Percentiles rank a stretch among this genome's conserved stretches.
phyloP scores from a whole-genome alignment of 768 basidiomycete genomes.

The Lyophyllum decastes region DNA sequence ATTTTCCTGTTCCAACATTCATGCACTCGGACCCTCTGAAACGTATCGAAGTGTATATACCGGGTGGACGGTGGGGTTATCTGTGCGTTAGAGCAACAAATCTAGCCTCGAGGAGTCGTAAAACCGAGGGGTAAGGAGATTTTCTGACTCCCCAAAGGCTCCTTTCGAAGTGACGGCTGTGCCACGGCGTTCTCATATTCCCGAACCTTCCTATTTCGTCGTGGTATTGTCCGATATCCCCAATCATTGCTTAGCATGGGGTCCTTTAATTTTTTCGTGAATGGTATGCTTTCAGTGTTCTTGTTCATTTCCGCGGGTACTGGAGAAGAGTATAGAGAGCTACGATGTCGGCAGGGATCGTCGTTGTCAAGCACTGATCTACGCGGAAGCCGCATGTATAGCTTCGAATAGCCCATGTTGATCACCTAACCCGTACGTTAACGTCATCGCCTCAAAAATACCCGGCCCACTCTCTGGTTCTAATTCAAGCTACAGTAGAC shows the following conservation, averaged over 20 bases:
- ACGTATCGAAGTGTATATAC: too few species aligned
- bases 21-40: too few species aligned
- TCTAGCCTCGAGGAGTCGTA: too few species aligned
- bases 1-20: too few species aligned
- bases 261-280: background rate
- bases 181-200: background rate
- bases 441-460: constrained; percentile 68
- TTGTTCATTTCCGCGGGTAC: background rate
- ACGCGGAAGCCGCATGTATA: constrained; percentile 40
- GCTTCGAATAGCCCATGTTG: constrained; percentile 69
- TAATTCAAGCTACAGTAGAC: constrained; percentile 47
- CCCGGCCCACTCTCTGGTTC: constrained; percentile 52
- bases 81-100: background rate
- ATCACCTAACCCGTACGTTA: constrained; percentile 83
- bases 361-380: background rate
- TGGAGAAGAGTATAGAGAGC: background rate
- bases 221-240: background rate
- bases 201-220: background rate
- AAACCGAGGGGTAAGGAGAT: too few species aligned
- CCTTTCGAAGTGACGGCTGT: too few species aligned
- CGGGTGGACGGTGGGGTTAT: too few species aligned
- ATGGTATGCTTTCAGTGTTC: background rate
- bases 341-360: background rate
- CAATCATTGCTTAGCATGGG: background rate
- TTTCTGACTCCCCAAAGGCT: background rate